Conservation (phyloP, 169 alveolate genomes). For the Plasmodium inui region DNA sequence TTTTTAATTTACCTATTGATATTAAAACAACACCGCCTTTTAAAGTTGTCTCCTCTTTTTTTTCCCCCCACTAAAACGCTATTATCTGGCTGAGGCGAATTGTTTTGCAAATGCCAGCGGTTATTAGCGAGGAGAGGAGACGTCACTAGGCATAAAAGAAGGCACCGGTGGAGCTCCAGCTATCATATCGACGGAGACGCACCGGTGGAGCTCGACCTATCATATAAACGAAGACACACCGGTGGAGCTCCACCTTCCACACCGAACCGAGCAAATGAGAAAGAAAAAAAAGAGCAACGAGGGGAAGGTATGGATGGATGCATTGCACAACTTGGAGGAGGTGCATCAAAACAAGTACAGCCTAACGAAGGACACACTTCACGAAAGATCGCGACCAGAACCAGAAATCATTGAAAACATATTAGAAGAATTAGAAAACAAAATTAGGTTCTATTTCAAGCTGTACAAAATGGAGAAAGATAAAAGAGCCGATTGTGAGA, state of each 20-base stretch:
- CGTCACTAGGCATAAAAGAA: neutral
- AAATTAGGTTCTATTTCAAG: slow-evolving; percentile 86
- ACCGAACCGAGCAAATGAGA: slow-evolving; percentile 8
- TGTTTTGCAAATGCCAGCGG: neutral
- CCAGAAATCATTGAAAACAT: slow-evolving; percentile 88
- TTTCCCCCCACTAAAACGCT: neutral
- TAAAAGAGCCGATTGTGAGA: slow-evolving; percentile 83
- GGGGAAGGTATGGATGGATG: slow-evolving; percentile 36
- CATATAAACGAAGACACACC: neutral
- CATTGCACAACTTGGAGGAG: slow-evolving; percentile 7
- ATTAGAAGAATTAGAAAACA: slow-evolving; percentile 87
- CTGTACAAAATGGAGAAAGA: slow-evolving; percentile 86
- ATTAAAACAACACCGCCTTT: neutral
- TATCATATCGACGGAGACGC: neutral
- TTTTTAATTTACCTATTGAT: neutral
- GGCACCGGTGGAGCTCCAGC: neutral
- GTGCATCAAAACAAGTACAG: slow-evolving; percentile 7
- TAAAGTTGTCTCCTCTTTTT: neutral
- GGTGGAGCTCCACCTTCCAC: neutral
- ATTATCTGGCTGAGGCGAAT: neutral
- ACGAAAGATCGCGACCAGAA: slow-evolving; percentile 81
- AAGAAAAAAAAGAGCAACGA: slow-evolving; percentile 37
- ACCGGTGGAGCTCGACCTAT: neutral
- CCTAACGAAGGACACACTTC: slow-evolving; percentile 79
- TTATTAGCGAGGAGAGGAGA: neutral